Evolutionary conservation across 768 basidiomycete species (phyloP).

Genomic region (Podaxis pistillaris): DNA sequence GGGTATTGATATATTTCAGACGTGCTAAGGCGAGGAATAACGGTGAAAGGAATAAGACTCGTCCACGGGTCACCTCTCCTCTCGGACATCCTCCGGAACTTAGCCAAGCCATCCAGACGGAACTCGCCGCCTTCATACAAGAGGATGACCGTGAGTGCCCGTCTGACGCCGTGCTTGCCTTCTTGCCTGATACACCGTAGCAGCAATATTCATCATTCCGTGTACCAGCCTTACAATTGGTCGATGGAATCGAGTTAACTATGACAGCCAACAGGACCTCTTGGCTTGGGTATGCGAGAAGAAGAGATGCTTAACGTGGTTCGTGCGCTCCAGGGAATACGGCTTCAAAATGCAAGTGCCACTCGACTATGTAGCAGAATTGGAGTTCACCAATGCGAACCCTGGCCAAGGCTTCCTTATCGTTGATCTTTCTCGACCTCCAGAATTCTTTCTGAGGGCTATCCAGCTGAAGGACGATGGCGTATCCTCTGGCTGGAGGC

Average conservation of each 20-base stretch:
- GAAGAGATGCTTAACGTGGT: slow-evolving; percentile 74
- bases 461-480: slow-evolving; percentile 28
- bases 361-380: slow-evolving; percentile 58
- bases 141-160: slow-evolving; percentile 69
- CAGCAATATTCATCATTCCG: slow-evolving; percentile 75
- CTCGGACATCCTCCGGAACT: slow-evolving; percentile 49
- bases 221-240: slow-evolving; percentile 76
- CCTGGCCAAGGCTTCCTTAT: slow-evolving; percentile 59
- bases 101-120: slow-evolving; percentile 50
- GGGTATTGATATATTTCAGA: slow-evolving; percentile 33
- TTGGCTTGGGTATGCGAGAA: slow-evolving; percentile 73
- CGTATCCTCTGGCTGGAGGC: slow-evolving; percentile 51
- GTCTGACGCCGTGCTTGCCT: not conserved
- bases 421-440: slow-evolving; percentile 65
- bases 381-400: slow-evolving; percentile 52
- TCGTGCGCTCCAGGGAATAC: slow-evolving; percentile 66
- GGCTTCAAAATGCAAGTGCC: slow-evolving; percentile 87
- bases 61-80: slow-evolving; percentile 36
- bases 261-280: slow-evolving; percentile 57
- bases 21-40: slow-evolving; percentile 81
- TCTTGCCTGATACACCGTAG: slow-evolving; percentile 9
- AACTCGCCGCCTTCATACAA: slow-evolving; percentile 64
- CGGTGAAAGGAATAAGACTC: slow-evolving; percentile 39
- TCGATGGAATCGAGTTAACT: slow-evolving; percentile 73
- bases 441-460: slow-evolving; percentile 57